phyloP scores from a whole-genome alignment of 2,329 filamentous ascomycete genomes.

The Pestalotiopsis sp. region DNA sequence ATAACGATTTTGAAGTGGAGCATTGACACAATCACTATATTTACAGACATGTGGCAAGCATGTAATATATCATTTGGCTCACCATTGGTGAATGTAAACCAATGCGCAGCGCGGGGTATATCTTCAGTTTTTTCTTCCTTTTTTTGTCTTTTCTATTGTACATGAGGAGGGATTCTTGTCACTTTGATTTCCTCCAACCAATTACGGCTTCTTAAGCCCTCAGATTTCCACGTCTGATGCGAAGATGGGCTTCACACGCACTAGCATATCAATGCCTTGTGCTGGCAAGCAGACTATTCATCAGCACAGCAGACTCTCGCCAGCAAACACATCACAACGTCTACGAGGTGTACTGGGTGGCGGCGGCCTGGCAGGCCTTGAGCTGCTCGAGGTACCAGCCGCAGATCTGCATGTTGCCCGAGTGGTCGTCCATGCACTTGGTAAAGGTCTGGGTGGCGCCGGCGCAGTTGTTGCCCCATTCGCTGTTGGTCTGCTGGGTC shows the following conservation, averaged over 20 bases:
- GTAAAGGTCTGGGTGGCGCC: slow-evolving; percentile 84
- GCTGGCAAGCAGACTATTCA: not conserved
- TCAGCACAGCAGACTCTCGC: not conserved
- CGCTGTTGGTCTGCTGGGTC: slow-evolving; percentile 55
- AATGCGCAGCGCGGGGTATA: not conserved
- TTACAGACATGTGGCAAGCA: too few species aligned
- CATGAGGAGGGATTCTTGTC: not conserved
- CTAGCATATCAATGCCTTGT: not conserved
- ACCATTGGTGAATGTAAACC: not conserved
- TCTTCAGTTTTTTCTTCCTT: not conserved
- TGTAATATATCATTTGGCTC: too few species aligned
- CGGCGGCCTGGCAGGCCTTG: slow-evolving; percentile 83
- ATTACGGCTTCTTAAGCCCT: slow-evolving; percentile 26
- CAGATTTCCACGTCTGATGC: not conserved
- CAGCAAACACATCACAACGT: slow-evolving; percentile 32
- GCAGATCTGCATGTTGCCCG: slow-evolving; percentile 93
- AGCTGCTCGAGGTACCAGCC: slow-evolving; percentile 98
- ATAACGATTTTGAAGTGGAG: too few species aligned
- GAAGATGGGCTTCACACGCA: not conserved
- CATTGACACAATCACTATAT: too few species aligned
- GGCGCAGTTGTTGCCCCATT: slow-evolving; percentile 70
- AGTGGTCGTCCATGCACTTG: slow-evolving; percentile 94
- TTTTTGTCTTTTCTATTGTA: not conserved
- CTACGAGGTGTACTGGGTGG: slow-evolving; percentile 58
- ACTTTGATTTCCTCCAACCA: not conserved